These are phyloP conservation scores for Purpureocillium lavendulum DNA, from an alignment of 2,329 filamentous ascomycete genomes.

Conservation along the genomic window DNA sequence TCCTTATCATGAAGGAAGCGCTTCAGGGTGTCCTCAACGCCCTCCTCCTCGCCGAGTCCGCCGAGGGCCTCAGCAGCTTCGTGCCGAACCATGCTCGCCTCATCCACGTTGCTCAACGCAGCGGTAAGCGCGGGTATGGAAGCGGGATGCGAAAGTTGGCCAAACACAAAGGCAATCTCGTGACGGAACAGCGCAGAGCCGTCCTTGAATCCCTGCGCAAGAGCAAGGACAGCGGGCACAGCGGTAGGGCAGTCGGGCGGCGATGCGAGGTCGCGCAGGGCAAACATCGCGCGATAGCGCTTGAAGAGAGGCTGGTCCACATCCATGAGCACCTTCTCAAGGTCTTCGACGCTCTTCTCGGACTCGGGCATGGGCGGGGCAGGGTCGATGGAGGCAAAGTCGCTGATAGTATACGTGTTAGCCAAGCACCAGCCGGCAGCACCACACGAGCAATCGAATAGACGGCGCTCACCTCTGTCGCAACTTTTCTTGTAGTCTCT, in stretches of 20 bases:
- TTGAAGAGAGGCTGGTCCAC: slow-evolving; percentile 73
- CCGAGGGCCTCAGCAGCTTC: slow-evolving; percentile 95
- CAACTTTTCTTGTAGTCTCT: slow-evolving; percentile 65
- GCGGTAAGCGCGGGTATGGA: slow-evolving; percentile 83
- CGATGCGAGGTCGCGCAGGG: slow-evolving; percentile 86
- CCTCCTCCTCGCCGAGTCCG: slow-evolving; percentile 85
- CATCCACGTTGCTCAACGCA: slow-evolving; percentile 67
- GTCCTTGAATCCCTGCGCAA: slow-evolving; percentile 80
- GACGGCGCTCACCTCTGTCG: slow-evolving; percentile 57
- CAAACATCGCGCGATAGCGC: slow-evolving; percentile 97
- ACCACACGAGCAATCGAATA: slow-evolving; percentile 5
- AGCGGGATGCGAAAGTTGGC: slow-evolving; percentile 91
- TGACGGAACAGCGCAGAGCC: slow-evolving; percentile 90
- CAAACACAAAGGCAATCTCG: slow-evolving; percentile 97
- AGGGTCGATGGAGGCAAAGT: slow-evolving; percentile 92
- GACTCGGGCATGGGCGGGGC: slow-evolving; percentile 77
- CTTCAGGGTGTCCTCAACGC: slow-evolving; percentile 79
- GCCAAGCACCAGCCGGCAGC: slow-evolving; percentile 2
- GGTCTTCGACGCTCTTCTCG: slow-evolving; percentile 60
- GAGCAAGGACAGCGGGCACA: slow-evolving; percentile 73
- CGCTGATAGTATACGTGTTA: slow-evolving; percentile 40
- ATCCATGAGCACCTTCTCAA: slow-evolving; percentile 73
- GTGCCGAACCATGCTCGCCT: slow-evolving; percentile 94
- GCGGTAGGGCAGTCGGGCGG: slow-evolving; percentile 87
- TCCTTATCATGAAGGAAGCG: slow-evolving; percentile 84